Evolutionary conservation across 2,329 filamentous ascomycete species (phyloP).

Genomic region (Didymella segeticola): DNA sequence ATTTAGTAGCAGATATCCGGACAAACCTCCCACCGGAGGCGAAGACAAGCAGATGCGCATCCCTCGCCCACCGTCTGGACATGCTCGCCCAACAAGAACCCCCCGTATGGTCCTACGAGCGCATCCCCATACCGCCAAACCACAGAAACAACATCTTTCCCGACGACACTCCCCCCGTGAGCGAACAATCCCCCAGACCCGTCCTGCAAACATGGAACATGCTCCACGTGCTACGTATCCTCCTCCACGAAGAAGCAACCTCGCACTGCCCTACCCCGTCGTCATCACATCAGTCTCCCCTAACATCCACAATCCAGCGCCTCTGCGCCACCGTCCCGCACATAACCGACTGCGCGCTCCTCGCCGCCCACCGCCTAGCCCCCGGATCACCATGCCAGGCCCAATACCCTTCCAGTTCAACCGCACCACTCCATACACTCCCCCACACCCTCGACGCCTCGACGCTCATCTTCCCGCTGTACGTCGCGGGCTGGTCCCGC

Average conservation of each 20-base stretch:
- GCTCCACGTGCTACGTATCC: not conserved
- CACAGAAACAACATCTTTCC: not conserved
- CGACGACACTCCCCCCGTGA: not conserved
- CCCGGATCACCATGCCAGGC: not conserved
- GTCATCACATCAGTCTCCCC: not conserved
- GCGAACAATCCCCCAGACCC: not conserved
- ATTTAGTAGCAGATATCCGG: not conserved
- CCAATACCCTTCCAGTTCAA: no score
- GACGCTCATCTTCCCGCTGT: not conserved
- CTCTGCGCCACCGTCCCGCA: not conserved
- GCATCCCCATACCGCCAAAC: not conserved
- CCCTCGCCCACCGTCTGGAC: not conserved
- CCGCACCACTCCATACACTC: not conserved
- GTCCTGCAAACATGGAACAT: slow-evolving; percentile 4
- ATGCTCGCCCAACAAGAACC: not conserved
- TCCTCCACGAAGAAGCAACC: not conserved
- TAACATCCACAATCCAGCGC: not conserved
- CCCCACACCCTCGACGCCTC: not conserved
- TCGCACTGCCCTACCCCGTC: not conserved
- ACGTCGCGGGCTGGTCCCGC: slow-evolving; percentile 4
- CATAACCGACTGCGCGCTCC: not conserved
- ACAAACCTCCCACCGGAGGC: not conserved
- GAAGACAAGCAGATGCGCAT: not conserved
- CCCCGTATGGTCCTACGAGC: not conserved
- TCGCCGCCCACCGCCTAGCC: not conserved